Evolutionary conservation across 768 basidiomycete genomes (phyloP), one percentile per base, ranked within the genome.

Genomic region (Sporobolomyces phaffii): DNA sequence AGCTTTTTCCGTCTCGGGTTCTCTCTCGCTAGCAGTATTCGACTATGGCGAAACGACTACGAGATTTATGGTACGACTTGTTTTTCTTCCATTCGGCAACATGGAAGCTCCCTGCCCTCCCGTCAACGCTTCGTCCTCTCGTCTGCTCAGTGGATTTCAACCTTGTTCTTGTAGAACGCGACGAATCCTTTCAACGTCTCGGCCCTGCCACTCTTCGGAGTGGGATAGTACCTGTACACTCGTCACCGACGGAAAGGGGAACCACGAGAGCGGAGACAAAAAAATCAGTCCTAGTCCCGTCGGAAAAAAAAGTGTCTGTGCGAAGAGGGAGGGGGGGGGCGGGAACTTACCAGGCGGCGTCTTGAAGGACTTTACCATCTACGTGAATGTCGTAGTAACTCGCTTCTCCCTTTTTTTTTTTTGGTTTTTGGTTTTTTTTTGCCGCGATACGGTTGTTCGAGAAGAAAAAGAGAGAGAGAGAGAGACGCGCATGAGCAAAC

Each of bases 91-190:
- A n/a, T n/a, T n/a, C n/a, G n/a, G n/a, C n/a, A n/a, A n/a, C n/a
- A n/a, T n/a, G n/a, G n/a, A n/a, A n/a, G n/a, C n/a, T n/a, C n/a
- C n/a, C n/a, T n/a, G n/a, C n/a, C n/a, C n/a, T n/a, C n/a, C n/a
- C n/a, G n/a, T n/a, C n/a, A n/a, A n/a, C n/a, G n/a, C n/a, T n/a
- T n/a, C n/a, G n/a, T n/a, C n/a, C n/a, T n/a, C n/a, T n/a, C n/a
- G n/a, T n/a, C n/a, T n/a, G n/a, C n/a, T n/a, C n/a, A n/a, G 67
- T 62, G 49, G 44, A 72, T 41, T 24, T 62, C 65, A 22, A 73
- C 66, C 48, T 73, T 75, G 64, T 84, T 87, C 82, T 88, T 88
- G 80, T 90, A 87, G 75, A 90, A 89, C 0, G 88, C 89, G 26
- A 89, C 80, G 73, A 85, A 84, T 14, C 80, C 80, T 76, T 86